These are phyloP conservation scores for Cryptomeria japonica DNA, from an alignment of 75 land plant genomes.

Conservation along the genomic window DNA sequence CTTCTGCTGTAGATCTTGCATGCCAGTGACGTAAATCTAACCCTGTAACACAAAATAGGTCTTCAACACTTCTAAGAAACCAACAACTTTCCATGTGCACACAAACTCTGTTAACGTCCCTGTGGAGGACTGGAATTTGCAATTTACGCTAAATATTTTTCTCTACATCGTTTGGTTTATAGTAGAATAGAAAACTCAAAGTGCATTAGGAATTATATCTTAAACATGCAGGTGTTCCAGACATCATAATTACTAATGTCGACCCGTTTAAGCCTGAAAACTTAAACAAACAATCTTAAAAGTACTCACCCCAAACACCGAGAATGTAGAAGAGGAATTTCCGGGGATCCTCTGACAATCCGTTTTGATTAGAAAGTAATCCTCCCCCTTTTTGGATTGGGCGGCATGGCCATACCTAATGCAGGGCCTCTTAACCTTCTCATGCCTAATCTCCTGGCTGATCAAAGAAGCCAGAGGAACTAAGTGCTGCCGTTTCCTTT, in stretches of 20 bases:
- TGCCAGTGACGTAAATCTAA: not conserved
- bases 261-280: not conserved
- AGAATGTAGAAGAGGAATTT: constrained; percentile 60
- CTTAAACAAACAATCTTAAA: not conserved
- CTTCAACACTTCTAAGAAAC: not conserved
- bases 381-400: constrained; percentile 86
- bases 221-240: not conserved
- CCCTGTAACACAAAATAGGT: not conserved
- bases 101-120: not conserved
- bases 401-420: constrained; percentile 66
- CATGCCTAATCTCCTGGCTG: constrained; percentile 56
- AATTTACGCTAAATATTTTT: not conserved
- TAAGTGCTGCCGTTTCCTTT: constrained; percentile 25
- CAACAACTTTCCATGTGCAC: not conserved
- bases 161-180: not conserved
- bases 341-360: constrained; percentile 82
- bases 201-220: not conserved
- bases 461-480: constrained; percentile 78
- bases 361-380: constrained; percentile 62
- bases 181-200: not conserved
- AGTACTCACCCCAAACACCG: constrained; percentile 71
- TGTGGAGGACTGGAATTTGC: not conserved
- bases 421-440: constrained; percentile 72
- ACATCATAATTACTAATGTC: not conserved
- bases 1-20: not conserved